A percentile compares a stretch with the other conserved stretches of the same genome.
Evolutionary conservation across 805 yeast species (phyloP).

Genomic region (Lipomyces oligophaga): DNA sequence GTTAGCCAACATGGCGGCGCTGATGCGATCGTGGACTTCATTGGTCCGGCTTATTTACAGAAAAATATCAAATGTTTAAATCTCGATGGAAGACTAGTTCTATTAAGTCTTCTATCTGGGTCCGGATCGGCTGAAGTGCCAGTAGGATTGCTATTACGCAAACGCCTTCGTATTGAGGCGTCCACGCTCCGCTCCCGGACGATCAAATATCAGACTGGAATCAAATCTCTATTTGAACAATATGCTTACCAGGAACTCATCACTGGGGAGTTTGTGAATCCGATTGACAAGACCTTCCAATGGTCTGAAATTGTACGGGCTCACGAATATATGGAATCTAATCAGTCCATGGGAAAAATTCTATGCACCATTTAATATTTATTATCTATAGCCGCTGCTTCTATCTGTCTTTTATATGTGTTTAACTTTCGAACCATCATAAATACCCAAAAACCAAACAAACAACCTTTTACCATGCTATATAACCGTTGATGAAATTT

Average conservation of each 20-base stretch:
- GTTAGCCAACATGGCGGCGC: conserved; percentile 9
- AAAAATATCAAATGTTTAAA: conserved; percentile 31
- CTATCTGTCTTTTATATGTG: neutral
- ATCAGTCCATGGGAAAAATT: conserved; percentile 35
- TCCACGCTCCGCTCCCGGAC: conserved; percentile 35
- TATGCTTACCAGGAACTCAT: conserved; percentile 32
- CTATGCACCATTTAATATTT: conserved; percentile 20
- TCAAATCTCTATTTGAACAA: conserved; percentile 32
- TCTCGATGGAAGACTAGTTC: conserved; percentile 34
- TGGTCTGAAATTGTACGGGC: conserved; percentile 33
- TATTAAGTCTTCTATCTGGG: conserved; percentile 34
- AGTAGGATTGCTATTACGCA: conserved; percentile 31
- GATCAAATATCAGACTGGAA: conserved; percentile 30
- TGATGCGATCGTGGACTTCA: conserved; percentile 37
- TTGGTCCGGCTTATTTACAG: conserved; percentile 35
- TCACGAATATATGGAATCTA: conserved; percentile 34
- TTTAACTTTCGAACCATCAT: neutral
- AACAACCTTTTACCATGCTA: neutral
- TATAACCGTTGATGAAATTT: neutral
- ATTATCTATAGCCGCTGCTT: neutral
- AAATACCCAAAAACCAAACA: neutral
- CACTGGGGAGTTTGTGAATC: conserved; percentile 30
- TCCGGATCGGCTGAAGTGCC: conserved; percentile 24
- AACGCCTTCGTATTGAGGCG: conserved; percentile 34
- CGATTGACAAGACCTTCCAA: conserved; percentile 30